A percentile compares a stretch with the other conserved stretches of the same genome.
Evolutionary conservation across 1,284 basidiomycete genomes (phyloP).

Genomic region (Ceraceosorus guamensis): DNA sequence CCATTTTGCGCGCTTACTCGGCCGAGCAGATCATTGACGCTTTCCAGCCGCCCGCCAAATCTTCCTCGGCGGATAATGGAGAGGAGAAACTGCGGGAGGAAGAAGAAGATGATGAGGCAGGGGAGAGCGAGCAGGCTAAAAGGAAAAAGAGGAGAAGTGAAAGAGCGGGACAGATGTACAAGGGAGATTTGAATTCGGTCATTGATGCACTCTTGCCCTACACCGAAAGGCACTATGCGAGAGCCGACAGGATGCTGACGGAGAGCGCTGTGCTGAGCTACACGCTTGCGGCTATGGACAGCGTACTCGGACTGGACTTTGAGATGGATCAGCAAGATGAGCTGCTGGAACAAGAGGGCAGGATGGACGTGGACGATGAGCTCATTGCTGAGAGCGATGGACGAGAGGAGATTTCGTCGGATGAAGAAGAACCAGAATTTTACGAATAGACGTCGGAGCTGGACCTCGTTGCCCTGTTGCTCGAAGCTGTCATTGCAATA

Average conservation of each 20-base stretch:
- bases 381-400: neutral
- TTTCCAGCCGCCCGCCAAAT: slow-evolving; percentile 53
- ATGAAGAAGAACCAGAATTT: too few relatives aligned
- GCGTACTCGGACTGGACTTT: slow-evolving; percentile 29
- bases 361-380: slow-evolving; percentile 1
- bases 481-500: too few relatives aligned
- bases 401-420: too few relatives aligned
- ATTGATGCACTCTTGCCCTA: slow-evolving; percentile 83
- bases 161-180: neutral
- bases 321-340: slow-evolving; percentile 6
- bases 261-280: slow-evolving; percentile 92
- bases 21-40: slow-evolving; percentile 68
- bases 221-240: slow-evolving; percentile 78
- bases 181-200: slow-evolving; percentile 55
- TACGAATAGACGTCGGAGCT: too few relatives aligned
- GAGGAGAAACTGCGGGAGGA: too few relatives aligned
- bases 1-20: slow-evolving; percentile 67
- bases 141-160: slow-evolving; percentile 25
- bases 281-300: slow-evolving; percentile 82
- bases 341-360: neutral
- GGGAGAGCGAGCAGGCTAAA: slow-evolving; percentile 8
- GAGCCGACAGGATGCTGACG: slow-evolving; percentile 78
- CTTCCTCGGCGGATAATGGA: neutral
- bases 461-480: too few relatives aligned
- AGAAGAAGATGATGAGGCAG: slow-evolving; percentile 36